Base-by-base conservation (phyloP, 2,329 filamentous ascomycete species). In the Ramularia endophylla region DNA sequence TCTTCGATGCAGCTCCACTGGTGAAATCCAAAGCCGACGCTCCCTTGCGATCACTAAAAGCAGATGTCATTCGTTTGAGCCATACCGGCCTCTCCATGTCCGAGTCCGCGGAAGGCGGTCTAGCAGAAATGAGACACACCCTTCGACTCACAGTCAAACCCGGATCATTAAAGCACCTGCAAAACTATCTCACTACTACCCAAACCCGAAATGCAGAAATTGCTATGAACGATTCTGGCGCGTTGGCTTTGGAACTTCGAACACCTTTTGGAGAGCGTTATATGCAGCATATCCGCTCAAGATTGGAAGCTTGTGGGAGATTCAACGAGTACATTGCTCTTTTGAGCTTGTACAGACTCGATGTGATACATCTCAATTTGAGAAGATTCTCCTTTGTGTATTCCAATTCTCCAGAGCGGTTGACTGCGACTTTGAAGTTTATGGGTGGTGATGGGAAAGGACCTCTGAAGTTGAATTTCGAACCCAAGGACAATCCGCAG, bases 331-430 rank as follows among this genome's bases (percentile, higher is more conserved):
- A 85, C 54, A 70, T 87, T 18, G 74, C 80, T 32, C 78, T 81
- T 1, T 75, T 89, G 47, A 69, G 78, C 40, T 67, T 70, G 47
- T 70, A 76, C 50, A 70, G 73, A 38, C 73, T 85, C 27, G 67
- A 68, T 31, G 75, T 75, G 57, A 73, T 81, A 51, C 67, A 73
- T 29, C 71, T 83, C 41, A 78, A 75, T 12, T 68, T 90, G 41
- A 69, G 70, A 50, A 70, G 75, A 47, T 73, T 92, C 5, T 67
- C 74, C 2, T 87, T 92, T 59, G 76, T 71, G n/a, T 94, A 92
- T 59, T 70, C 69, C 38, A 60, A 40, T 40, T 41, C 49, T 35
- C 45, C 45, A 20, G 44, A 27, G 30, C 43, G 22, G 11, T 25
- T 55, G 4, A 43, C 31, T 30, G 55, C 51, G 4, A 41, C 48